Base-by-base conservation (phyloP, 345 rosid genomes). In the Moricandia arvensis region DNA sequence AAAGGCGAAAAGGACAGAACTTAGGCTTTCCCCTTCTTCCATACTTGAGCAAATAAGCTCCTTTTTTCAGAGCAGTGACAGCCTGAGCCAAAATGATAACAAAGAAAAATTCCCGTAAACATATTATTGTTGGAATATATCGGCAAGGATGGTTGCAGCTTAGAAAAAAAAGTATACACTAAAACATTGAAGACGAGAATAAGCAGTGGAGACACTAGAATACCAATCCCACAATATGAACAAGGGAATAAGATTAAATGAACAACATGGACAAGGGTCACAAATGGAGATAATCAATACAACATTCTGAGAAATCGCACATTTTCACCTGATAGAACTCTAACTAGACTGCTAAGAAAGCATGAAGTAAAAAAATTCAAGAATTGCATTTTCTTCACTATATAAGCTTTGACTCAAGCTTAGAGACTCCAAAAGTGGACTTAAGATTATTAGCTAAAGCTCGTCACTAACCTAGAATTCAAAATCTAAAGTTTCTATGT, bases 21-120 rank as follows among this genome's bases (percentile, higher is more conserved):
- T 95, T 95, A 68, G 99, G 99, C 81, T 90, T 95, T 62, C 99
- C 99, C 66, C 99, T 86, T 83, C 97, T 88, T 79, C 99, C 98
- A 79, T 95, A 95, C 83, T 92, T 95, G 18, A 95, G 96, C 84
- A 95, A 84, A 86, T 65, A 90, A 49, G 99, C 94, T 64, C 99
- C 99, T 66, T 89, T 95, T 84, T 92, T 95, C 10, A 95, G 78
- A 55, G 99, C 98, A 73, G 93, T 95, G 74, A 89, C 93, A 71
- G 99, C 99, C 98, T 92, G 88, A 35, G 37, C 16, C 74, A 84
- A 82, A 68, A 85, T 79, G 69, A 84, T 59, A 3, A n/a, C 33
- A 61, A 61, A 13, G 1, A 68, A 47, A 61, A 33, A 37, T 12
- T 16, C 65, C 8, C 45, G n/a, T 57, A 68, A 34, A 17, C 24